Percentiles rank a stretch among this genome's conserved stretches.
phyloP scores from a whole-genome alignment of 2,329 filamentous ascomycete genomes.

The Cyphellophora attinorum region DNA sequence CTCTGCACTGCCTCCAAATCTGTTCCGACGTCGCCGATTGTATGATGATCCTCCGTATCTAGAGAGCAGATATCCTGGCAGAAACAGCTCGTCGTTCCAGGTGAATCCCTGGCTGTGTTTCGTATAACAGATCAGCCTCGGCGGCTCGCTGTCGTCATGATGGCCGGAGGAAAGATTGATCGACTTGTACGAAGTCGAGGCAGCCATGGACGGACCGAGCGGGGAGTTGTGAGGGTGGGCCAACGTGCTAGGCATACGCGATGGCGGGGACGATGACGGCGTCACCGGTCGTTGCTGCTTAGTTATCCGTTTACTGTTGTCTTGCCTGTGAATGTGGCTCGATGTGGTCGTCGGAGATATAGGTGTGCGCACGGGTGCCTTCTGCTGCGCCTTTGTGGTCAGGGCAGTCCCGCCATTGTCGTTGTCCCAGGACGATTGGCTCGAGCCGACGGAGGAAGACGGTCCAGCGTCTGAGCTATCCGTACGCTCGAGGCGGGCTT shows the following conservation, averaged over 20 bases:
- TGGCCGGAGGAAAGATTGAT: slow-evolving; percentile 18
- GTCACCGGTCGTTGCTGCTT: not conserved
- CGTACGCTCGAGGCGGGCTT: slow-evolving; percentile 8
- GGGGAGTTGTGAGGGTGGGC: slow-evolving; percentile 12
- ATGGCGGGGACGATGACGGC: slow-evolving; percentile 7
- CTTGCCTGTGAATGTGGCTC: no score
- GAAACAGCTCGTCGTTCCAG: slow-evolving; percentile 21
- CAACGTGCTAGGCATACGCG: slow-evolving; percentile 9
- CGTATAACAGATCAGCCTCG: slow-evolving; percentile 18
- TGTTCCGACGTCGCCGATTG: slow-evolving; percentile 16
- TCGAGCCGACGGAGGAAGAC: slow-evolving; percentile 14
- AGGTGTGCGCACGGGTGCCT: no score
- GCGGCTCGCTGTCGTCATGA: slow-evolving; percentile 18
- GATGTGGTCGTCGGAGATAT: no score
- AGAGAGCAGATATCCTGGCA: slow-evolving; percentile 19
- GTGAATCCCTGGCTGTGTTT: slow-evolving; percentile 20
- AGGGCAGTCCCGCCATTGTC: no score
- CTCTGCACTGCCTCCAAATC: slow-evolving; percentile 7
- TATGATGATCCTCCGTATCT: slow-evolving; percentile 16
- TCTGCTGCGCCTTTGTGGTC: no score
- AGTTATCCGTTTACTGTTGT: no score
- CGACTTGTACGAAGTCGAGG: slow-evolving; percentile 19
- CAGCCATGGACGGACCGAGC: slow-evolving; percentile 18
- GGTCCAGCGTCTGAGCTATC: slow-evolving; percentile 14
- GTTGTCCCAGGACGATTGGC: slow-evolving; percentile 13